A percentile compares a stretch with the other conserved stretches of the same genome.
Conservation (phyloP, 2,329 filamentous ascomycete genomes). For the Aspergillus aculeatinus region DNA sequence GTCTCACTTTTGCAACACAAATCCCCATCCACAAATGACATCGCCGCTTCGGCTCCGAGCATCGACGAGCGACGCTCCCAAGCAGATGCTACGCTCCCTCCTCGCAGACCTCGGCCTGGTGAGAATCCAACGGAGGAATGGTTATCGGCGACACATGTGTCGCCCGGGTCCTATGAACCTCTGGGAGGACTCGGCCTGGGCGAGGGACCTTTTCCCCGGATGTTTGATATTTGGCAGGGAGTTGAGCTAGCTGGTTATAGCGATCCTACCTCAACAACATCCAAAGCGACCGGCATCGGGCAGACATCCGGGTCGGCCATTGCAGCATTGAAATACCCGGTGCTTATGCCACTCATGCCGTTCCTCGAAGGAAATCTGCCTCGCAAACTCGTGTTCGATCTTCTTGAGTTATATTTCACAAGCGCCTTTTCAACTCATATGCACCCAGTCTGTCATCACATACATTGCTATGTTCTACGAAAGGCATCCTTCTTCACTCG, state of each 20-base stretch:
- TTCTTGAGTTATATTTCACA: constrained; percentile 87
- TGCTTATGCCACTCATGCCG: constrained; percentile 77
- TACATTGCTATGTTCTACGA: constrained; percentile 83
- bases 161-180: constrained; percentile 34
- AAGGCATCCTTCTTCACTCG: constrained; percentile 82
- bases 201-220: constrained; percentile 29
- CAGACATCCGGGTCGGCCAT: constrained; percentile 43
- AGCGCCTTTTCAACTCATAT: constrained; percentile 84
- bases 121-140: constrained; percentile 35
- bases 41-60: constrained; percentile 30
- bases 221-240: constrained; percentile 35
- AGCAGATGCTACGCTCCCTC: constrained; percentile 20
- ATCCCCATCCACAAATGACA: constrained; percentile 31
- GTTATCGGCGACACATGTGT: constrained; percentile 33
- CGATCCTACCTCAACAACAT: constrained; percentile 53
- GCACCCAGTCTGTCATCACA: constrained; percentile 87
- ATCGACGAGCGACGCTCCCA: constrained; percentile 31
- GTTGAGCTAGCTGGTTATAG: constrained; percentile 26
- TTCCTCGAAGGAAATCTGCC: constrained; percentile 78
- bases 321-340: constrained; percentile 68
- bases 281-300: constrained; percentile 57
- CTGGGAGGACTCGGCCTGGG: constrained; percentile 26
- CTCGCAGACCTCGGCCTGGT: constrained; percentile 18
- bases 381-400: constrained; percentile 75
- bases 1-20: constrained; percentile 24